phyloP scores from a whole-genome alignment of 1,284 basidiomycete genomes.

The Ganoderma boninense region DNA sequence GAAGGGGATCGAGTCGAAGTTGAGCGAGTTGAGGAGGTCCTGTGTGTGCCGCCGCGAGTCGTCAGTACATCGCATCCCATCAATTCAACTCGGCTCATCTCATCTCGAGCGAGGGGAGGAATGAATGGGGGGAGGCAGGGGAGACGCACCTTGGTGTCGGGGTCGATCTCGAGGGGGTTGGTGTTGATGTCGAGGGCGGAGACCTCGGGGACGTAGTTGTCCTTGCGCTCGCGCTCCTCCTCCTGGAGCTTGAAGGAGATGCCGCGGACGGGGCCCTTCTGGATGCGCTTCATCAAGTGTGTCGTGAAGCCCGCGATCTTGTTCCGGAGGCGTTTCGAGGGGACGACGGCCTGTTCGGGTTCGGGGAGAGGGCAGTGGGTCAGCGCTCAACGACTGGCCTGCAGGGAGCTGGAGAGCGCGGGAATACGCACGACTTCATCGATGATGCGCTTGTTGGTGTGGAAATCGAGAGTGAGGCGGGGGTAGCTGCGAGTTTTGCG shows the following conservation, averaged over 20 bases:
- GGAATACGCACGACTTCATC: slow-evolving; percentile 91
- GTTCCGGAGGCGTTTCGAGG: slow-evolving; percentile 99
- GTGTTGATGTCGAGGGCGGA: slow-evolving; percentile 89
- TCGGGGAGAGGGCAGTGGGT: slow-evolving; percentile 20
- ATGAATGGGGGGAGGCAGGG: background rate
- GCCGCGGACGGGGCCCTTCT: slow-evolving; percentile 98
- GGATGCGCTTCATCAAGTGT: slow-evolving; percentile 99
- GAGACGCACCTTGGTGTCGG: slow-evolving; percentile 84
- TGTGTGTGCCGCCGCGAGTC: slow-evolving; percentile 38
- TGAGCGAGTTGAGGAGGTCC: slow-evolving; percentile 89
- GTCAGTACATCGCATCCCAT: slow-evolving; percentile 7
- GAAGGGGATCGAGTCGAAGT: slow-evolving; percentile 90
- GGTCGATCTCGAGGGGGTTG: slow-evolving; percentile 85
- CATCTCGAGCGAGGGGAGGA: too few species aligned
- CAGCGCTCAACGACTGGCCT: background rate
- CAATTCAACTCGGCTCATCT: too few species aligned
- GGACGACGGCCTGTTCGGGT: slow-evolving; percentile 92
- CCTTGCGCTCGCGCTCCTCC: slow-evolving; percentile 99
- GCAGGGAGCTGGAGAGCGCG: background rate
- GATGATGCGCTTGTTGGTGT: slow-evolving; percentile 99
- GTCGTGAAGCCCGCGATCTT: slow-evolving; percentile 99
- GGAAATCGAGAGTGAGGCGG: slow-evolving; percentile 95
- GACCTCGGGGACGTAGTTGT: slow-evolving; percentile 97
- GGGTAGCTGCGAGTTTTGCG: slow-evolving; percentile 73
- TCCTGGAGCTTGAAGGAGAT: slow-evolving; percentile 99